Evolutionary conservation across 768 basidiomycete genomes (phyloP), one percentile per base, ranked within the genome.

Genomic region (Cyclocybe cylindracea): DNA sequence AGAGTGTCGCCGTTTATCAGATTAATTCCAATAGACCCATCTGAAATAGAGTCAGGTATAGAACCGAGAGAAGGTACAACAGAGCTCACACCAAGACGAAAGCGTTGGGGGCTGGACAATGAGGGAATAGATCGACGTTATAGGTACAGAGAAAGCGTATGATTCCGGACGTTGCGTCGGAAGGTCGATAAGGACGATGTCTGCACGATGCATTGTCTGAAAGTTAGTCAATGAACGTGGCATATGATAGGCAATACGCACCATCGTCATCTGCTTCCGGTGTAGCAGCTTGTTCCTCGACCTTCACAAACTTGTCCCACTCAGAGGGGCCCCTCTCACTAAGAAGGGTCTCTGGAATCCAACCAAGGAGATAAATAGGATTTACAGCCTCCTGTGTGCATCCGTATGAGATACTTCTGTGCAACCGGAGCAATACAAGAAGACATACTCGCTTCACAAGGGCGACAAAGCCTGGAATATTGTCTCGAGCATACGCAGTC

Each of bases 101-200:
- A 91, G 73, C 1, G 87, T 85, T 5, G 94, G 94, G 0, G 90
- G 86, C 61, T 89, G 84, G 1, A 93, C 88, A 50, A 94, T 76
- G 48, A 97, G 79, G 8, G 92, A 95, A 64, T 96, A 97, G 59
- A 98, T 85, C 8, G 88, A 89, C 0, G 89, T 88, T 40, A 97
- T 63, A 8, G 94, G 89, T 0, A 96, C 89, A n/a, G 94, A 95
- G 73, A 97, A 97, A 1, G 94, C 93, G 64, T 97, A 97, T 14
- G 90, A 90, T 67, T 95, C 91, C 3, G 92, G 89, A 44, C 87
- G 77, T 59, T 88, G 87, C 1, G 83, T 83, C 32, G 93, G 93
- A 48, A 93, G 76, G 58, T 93, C 89, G 55, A 94, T 91, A 38
- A 94, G 78, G 18, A 94, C 89, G 29, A 85, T 85, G 62, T 94